A percentile compares a stretch with the other conserved stretches of the same genome.
Evolutionary conservation across 352 stramenopile species (phyloP).

Genomic region (Phytophthora rubi): DNA sequence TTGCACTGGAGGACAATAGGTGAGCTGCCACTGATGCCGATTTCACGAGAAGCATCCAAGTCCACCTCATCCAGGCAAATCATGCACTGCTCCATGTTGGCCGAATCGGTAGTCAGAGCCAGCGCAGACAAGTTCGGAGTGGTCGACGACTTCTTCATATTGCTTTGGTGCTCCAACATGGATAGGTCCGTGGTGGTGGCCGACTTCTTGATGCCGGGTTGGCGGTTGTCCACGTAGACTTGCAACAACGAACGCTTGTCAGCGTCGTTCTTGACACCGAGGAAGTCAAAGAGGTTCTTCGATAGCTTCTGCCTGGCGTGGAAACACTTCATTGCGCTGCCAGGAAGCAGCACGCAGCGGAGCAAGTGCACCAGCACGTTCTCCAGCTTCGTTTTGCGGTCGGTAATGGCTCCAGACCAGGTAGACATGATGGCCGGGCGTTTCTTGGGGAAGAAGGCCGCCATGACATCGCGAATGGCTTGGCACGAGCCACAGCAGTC

Average conservation of each 20-base stretch:
- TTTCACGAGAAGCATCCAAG: constrained; percentile 23
- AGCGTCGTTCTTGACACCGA: constrained; percentile 55
- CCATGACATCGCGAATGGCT: constrained; percentile 70
- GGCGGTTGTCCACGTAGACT: constrained; percentile 68
- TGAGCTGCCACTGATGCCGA: constrained; percentile 23
- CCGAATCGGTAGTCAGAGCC: constrained; percentile 21
- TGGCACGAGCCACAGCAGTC: constrained; percentile 74
- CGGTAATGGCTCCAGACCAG: constrained; percentile 41
- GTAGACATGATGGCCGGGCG: constrained; percentile 48
- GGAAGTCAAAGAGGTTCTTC: constrained; percentile 61
- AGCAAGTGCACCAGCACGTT: constrained; percentile 69
- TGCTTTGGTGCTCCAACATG: constrained; percentile 35
- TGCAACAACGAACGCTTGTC: constrained; percentile 71
- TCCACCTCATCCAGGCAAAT: constrained; percentile 61
- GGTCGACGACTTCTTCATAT: constrained; percentile 40
- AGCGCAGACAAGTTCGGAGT: constrained; percentile 34
- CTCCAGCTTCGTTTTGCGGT: constrained; percentile 68
- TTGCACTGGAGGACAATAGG: constrained; percentile 52
- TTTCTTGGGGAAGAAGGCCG: constrained; percentile 69
- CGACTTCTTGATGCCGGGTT: constrained; percentile 42
- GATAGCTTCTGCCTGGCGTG: constrained; percentile 54
- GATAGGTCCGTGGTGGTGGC: constrained; percentile 32
- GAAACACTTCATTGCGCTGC: constrained; percentile 77
- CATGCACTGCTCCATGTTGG: constrained; percentile 43
- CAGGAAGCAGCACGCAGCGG: constrained; percentile 64